Percentiles rank a stretch among this genome's conserved stretches.
Conservation (phyloP, 106 monocot genomes). For the Chionographis japonica region DNA sequence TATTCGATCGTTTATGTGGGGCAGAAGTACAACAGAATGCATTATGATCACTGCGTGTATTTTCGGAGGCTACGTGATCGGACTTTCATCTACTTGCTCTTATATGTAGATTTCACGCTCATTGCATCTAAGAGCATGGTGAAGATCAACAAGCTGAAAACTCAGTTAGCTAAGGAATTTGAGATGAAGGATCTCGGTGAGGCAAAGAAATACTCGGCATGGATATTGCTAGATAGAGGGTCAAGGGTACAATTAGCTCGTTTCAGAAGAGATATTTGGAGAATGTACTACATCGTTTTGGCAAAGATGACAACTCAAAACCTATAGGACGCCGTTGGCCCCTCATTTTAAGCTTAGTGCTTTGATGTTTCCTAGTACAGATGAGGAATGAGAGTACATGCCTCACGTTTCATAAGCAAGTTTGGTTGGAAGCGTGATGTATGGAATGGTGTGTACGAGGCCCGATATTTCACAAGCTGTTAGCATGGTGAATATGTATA, state of each 20-base stretch:
- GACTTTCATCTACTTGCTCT: neutral
- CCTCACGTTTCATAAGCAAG: neutral
- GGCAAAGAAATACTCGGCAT: no score
- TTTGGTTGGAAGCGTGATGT: neutral
- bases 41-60: neutral
- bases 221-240: no score
- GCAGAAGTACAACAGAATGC: neutral
- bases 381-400: no score
- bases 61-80: neutral
- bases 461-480: neutral
- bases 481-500: neutral
- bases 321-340: no score
- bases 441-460: neutral
- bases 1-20: neutral
- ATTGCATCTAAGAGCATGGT: no score
- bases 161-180: neutral
- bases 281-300: neutral
- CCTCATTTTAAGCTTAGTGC: neutral
- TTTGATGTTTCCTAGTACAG: neutral
- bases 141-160: neutral
- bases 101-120: neutral
- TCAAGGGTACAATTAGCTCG: no score
- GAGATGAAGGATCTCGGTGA: no score
- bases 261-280: no score
- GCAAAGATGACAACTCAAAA: neutral